phyloP scores from a whole-genome alignment of 495 filamentous ascomycete genomes.

The Aspergillus ostianus region DNA sequence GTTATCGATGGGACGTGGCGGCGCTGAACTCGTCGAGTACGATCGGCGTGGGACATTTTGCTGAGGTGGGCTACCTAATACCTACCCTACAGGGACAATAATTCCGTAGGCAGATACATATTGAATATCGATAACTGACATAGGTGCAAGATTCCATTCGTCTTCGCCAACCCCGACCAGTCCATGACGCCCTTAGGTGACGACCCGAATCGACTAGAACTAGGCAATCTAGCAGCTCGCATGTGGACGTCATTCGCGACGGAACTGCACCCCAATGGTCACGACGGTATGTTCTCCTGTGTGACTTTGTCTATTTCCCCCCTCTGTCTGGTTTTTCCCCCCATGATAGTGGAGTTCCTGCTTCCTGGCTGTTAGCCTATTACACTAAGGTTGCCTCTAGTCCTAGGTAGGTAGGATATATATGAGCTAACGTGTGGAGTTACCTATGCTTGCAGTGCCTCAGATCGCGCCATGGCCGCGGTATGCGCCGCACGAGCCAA shows the following conservation, averaged over 20 bases:
- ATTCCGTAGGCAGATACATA: too few species aligned
- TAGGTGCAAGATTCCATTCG: constrained; percentile 32
- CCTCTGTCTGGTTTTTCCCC: neutral
- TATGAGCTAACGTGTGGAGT: neutral
- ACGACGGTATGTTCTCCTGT: constrained; percentile 24
- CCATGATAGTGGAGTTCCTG: neutral
- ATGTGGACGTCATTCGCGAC: constrained; percentile 56
- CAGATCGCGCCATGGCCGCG: constrained; percentile 29
- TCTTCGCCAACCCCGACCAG: constrained; percentile 52
- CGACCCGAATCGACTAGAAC: constrained; percentile 29
- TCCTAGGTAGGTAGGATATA: too few species aligned
- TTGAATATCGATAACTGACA: neutral
- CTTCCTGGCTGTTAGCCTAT: neutral
- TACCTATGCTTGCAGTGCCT: constrained; percentile 16
- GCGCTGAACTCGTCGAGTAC: constrained; percentile 27
- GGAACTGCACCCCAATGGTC: constrained; percentile 49
- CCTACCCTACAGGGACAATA: neutral
- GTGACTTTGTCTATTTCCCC: neutral
- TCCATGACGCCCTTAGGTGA: constrained; percentile 30
- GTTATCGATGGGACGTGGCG: constrained; percentile 53
- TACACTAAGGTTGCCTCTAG: neutral
- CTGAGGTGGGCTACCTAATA: constrained; percentile 24
- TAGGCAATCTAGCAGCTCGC: constrained; percentile 44
- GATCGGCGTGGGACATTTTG: constrained; percentile 39
- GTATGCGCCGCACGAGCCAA: constrained; percentile 17